Conservation (phyloP, 164 flowering plant genomes). For the Annona cherimola region DNA sequence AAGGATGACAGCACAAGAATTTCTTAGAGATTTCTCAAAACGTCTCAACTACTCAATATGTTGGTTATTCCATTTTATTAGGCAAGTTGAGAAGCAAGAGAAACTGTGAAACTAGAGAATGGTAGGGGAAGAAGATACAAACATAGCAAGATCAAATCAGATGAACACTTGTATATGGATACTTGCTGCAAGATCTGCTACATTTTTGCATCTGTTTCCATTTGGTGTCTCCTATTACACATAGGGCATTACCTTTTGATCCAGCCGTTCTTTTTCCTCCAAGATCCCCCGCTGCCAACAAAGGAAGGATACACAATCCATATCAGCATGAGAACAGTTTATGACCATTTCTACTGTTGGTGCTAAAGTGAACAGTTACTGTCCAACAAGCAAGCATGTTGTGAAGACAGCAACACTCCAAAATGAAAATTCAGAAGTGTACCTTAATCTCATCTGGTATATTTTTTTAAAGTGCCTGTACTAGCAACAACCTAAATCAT, state of each 20-base stretch:
- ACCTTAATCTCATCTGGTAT: constrained; percentile 79
- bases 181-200: background rate
- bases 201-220: background rate
- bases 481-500: constrained; percentile 24
- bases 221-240: background rate
- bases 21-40: no score
- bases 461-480: constrained; percentile 72
- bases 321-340: constrained; percentile 3
- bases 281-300: constrained; percentile 70
- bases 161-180: background rate
- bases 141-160: background rate
- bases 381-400: background rate
- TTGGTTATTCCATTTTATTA: no score
- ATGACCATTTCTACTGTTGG: background rate
- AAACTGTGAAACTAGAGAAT: no score
- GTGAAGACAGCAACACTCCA: background rate
- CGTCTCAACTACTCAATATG: no score
- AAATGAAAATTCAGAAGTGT: constrained; percentile 4
- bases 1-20: no score
- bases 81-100: no score
- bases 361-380: background rate
- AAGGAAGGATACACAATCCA: constrained; percentile 5
- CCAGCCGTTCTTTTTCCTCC: constrained; percentile 49
- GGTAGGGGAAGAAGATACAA: no score
- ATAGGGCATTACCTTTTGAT: constrained; percentile 48